Base-by-base conservation (phyloP, 345 rosid genomes). In the Limnanthes douglasii region DNA sequence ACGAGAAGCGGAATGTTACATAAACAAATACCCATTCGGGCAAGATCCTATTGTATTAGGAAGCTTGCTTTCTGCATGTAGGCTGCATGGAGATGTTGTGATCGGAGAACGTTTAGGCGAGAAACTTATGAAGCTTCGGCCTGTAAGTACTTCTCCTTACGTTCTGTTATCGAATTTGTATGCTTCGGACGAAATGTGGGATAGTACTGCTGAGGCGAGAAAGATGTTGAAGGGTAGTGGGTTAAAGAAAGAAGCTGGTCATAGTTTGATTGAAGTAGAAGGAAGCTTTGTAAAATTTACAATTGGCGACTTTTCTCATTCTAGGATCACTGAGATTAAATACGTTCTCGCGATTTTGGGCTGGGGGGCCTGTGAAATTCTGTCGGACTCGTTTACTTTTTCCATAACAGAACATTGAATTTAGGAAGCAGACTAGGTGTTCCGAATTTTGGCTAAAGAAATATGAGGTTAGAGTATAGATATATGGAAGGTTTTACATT, bases 121-220 rank as follows among this genome's bases (percentile, higher is more conserved):
- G 43, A 51, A 51, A 53, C 60, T 78, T 41, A 21, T 70, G 49
- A 44, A 65, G 40, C 62, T 64, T 26, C 60, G 48, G 33, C 64
- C 82, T 3, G 29, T 6, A 13, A 6, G 3, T 26, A 64, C 64
- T 11, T 50, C 76, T 17, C 82, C 83, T 2, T 67, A 59, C 45
- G 78, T 77, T 39, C 30, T 77, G 31, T 34, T 77, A 47, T 59
- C 88, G 15, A 70, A 62, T 51, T 45, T 73, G 48, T 70, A 73
- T 50, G 88, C 83, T 16, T 62, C 71, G 5, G 73, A 56, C 56
- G 59, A 64, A 47, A 64, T 59, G 62, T 70, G 83, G 88, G 62
- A 41, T 41, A 53, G 55, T 51, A 82, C 59, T 45, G 64, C 68
- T 16, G 53, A 60, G 62, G 65, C 59, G 9, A 67, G 79, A 57